Evolutionary conservation across 805 yeast species (phyloP).

Genomic region (Teunomyces aglyptinius): DNA sequence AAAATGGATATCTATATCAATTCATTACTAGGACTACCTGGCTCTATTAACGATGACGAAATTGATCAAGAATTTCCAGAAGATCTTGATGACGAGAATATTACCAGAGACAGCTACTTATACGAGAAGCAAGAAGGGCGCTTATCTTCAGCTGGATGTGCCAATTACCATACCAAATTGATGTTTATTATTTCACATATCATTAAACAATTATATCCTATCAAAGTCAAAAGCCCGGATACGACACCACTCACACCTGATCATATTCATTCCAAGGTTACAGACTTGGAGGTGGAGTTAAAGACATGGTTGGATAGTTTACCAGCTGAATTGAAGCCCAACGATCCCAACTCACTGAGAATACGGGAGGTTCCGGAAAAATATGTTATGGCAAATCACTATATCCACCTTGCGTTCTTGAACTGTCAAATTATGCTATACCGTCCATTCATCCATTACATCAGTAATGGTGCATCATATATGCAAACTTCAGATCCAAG

Average conservation of each 20-base stretch:
- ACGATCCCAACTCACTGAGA: conserved; percentile 47
- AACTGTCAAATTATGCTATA: conserved; percentile 80
- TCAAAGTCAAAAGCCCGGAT: conserved; percentile 41
- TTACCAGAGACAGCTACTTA: conserved; percentile 62
- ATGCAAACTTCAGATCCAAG: conserved; percentile 47
- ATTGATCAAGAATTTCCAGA: conserved; percentile 84
- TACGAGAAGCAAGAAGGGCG: conserved; percentile 48
- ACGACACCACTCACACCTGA: conserved; percentile 24
- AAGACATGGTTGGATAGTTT: conserved; percentile 69
- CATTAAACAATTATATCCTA: conserved; percentile 72
- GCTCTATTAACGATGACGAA: conserved; percentile 71
- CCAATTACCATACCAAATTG: conserved; percentile 79
- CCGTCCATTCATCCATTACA: conserved; percentile 85
- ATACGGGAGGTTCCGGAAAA: conserved; percentile 41
- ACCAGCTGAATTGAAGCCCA: conserved; percentile 71
- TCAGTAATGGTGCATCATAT: conserved; percentile 49
- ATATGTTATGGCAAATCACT: conserved; percentile 71
- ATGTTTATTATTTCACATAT: conserved; percentile 70
- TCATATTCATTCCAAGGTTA: conserved; percentile 46
- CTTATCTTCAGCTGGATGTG: conserved; percentile 72
- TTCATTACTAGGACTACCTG: conserved; percentile 82
- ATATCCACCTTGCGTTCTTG: conserved; percentile 66
- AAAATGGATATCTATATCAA: conserved; percentile 89
- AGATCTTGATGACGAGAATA: conserved; percentile 84
- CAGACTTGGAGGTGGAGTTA: conserved; percentile 64